phyloP scores from a whole-genome alignment of 768 basidiomycete species.

The Lactarius deliciosus region DNA sequence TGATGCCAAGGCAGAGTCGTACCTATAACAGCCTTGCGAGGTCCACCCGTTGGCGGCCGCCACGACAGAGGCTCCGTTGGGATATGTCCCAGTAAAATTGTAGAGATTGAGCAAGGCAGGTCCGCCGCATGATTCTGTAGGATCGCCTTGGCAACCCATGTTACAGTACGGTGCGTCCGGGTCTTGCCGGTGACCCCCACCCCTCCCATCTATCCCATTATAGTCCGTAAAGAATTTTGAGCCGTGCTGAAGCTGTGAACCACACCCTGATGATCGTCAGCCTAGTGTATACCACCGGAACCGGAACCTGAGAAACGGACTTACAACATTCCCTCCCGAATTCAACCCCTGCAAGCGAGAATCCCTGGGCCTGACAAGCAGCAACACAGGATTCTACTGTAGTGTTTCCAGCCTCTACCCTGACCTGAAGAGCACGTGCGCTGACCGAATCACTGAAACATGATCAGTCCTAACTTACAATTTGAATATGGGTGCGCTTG shows the following conservation, averaged over 20 bases:
- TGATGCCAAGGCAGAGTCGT: not conserved
- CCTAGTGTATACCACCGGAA: not conserved
- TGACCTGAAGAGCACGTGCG: slow-evolving; percentile 38
- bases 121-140: not conserved
- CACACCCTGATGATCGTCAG: not conserved
- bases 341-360: slow-evolving; percentile 65
- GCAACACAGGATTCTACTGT: slow-evolving; percentile 61
- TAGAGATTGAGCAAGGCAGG: not conserved
- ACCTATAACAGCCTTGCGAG: slow-evolving; percentile 1
- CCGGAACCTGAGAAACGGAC: slow-evolving; percentile 33
- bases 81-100: not conserved
- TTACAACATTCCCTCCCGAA: slow-evolving; percentile 71
- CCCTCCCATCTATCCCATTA: not conserved
- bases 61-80: not conserved
- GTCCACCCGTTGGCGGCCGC: not conserved
- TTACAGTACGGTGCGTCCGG: not conserved
- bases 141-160: not conserved
- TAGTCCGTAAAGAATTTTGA: not conserved
- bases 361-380: slow-evolving; percentile 69
- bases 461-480: not conserved
- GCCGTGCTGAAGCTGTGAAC: slow-evolving; percentile 1
- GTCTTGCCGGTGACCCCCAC: not conserved
- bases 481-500: not conserved
- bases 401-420: slow-evolving; percentile 48
- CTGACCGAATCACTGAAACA: slow-evolving; percentile 37